Conservation (phyloP, 176 grass and related monocot genomes). For the barley (Hordeum vulgare) region DNA sequence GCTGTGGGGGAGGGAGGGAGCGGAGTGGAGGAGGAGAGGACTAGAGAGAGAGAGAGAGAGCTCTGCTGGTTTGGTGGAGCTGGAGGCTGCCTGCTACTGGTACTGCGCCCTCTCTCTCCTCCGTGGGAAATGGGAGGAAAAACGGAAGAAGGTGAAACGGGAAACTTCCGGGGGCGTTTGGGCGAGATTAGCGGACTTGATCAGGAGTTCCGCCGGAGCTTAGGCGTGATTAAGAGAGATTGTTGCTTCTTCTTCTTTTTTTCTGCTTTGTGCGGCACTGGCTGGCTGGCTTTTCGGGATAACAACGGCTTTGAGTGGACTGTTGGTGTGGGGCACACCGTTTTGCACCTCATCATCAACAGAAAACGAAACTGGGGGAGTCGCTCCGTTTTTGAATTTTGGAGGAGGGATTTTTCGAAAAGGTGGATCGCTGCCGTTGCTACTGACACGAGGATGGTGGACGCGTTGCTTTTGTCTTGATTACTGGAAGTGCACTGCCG, state of each 20-base stretch:
- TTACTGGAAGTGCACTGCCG: not conserved
- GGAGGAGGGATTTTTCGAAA: constrained; percentile 16
- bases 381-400: constrained; percentile 6
- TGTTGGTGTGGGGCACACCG: not conserved
- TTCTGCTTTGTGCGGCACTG: not conserved
- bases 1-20: constrained; percentile 1
- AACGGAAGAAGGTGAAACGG: constrained; percentile 11
- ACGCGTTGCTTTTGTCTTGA: not conserved
- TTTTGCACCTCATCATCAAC: not conserved
- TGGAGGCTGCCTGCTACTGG: not conserved
- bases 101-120: not conserved
- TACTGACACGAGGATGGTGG: not conserved
- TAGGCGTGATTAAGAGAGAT: constrained; percentile 10
- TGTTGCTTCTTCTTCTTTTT: not conserved
- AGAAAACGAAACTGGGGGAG: not conserved
- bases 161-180: not conserved
- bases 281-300: not conserved
- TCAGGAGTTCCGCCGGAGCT: not conserved
- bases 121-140: not conserved
- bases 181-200: constrained; percentile 12
- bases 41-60: constrained; percentile 17
- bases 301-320: constrained; percentile 25
- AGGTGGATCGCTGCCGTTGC: not conserved
- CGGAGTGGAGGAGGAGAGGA: constrained; percentile 41
- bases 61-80: constrained; percentile 21